These are phyloP conservation scores for Capsicum chinense DNA, from an alignment of 257 asterid species.

Conservation along the genomic window DNA sequence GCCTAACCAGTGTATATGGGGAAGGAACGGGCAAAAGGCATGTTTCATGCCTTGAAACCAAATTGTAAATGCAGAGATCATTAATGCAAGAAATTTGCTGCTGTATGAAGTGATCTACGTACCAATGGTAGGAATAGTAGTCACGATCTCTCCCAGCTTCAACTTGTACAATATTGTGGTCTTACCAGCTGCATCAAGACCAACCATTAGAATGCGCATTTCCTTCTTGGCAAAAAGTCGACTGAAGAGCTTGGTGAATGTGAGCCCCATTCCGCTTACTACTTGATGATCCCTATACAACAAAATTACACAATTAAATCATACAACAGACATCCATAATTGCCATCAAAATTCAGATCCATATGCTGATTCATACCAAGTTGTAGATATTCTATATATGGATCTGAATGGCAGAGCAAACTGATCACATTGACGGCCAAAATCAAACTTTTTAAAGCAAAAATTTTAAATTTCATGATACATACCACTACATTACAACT, in stretches of 20 bases:
- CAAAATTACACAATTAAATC: neutral
- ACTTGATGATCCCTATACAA: constrained; percentile 43
- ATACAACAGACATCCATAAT: neutral
- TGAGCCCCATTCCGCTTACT: constrained; percentile 68
- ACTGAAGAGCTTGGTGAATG: constrained; percentile 82
- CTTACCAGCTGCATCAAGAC: constrained; percentile 98
- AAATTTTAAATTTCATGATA: constrained; percentile 10
- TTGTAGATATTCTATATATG: neutral
- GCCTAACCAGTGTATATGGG: constrained; percentile 14
- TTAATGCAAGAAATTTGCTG: neutral
- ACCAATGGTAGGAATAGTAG: constrained; percentile 97
- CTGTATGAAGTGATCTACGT: constrained; percentile 34
- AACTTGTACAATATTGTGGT: constrained; percentile 94
- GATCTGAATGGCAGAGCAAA: constrained; percentile 31
- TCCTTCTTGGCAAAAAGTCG: constrained; percentile 93
- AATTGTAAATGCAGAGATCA: constrained; percentile 10
- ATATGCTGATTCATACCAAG: constrained; percentile 13
- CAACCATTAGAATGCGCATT: constrained; percentile 91
- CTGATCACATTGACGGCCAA: neutral
- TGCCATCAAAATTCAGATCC: neutral
- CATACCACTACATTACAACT: constrained; percentile 28
- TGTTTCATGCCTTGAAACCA: constrained; percentile 2
- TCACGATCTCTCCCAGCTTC: constrained; percentile 95
- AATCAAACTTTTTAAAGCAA: constrained; percentile 14
- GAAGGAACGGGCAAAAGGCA: neutral